phyloP scores from a whole-genome alignment of 2,329 filamentous ascomycete genomes.

The Tolypocladium nubicola region DNA sequence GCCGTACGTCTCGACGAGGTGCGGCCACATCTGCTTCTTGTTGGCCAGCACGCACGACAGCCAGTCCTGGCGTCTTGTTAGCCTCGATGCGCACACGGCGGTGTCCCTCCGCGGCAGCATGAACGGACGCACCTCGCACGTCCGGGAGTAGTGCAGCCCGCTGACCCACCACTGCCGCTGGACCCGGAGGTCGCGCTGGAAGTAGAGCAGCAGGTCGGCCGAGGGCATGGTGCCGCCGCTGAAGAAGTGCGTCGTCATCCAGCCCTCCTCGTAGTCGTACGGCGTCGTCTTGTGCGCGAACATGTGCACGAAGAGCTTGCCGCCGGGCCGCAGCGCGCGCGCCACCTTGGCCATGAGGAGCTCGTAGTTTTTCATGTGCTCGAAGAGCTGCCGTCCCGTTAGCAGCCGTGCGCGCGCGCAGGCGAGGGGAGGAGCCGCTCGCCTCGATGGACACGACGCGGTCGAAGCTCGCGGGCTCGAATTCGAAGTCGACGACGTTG shows the following conservation, averaged over 20 bases:
- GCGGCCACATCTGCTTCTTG: conserved; percentile 52
- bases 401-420: neutral
- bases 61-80: conserved; percentile 38
- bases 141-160: conserved; percentile 57
- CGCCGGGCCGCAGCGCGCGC: conserved; percentile 46
- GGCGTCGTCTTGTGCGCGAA: conserved; percentile 55
- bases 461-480: conserved; percentile 47
- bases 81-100: neutral
- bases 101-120: neutral
- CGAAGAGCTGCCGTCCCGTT: conserved; percentile 42
- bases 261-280: conserved; percentile 61
- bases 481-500: conserved; percentile 56
- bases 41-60: conserved; percentile 46
- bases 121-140: conserved; percentile 45
- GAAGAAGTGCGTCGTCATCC: conserved; percentile 68
- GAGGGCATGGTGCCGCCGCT: conserved; percentile 63
- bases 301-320: conserved; percentile 60
- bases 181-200: conserved; percentile 51
- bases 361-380: conserved; percentile 70
- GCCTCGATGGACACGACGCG: conserved; percentile 55
- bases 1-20: conserved; percentile 55
- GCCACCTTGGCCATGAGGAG: conserved; percentile 53
- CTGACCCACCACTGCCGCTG: conserved; percentile 62
- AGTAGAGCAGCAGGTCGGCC: conserved; percentile 55
- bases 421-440: neutral